phyloP scores from a whole-genome alignment of 2,329 filamentous ascomycete genomes.

The Colletotrichum scovillei region DNA sequence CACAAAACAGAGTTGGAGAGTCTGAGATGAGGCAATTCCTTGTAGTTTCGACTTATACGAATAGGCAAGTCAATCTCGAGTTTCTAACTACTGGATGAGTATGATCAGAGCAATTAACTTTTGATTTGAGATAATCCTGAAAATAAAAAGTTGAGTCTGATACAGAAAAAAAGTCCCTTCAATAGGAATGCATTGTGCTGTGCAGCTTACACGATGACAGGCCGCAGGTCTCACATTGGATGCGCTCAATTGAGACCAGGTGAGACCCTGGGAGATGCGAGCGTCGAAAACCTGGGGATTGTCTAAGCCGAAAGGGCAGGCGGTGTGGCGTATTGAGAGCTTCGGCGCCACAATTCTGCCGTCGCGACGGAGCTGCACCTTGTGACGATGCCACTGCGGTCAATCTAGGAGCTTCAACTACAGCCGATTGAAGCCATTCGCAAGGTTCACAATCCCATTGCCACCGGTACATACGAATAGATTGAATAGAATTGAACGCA shows the following conservation, averaged over 20 bases:
- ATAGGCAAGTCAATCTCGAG: background rate
- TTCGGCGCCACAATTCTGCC: slow-evolving; percentile 32
- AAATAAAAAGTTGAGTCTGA: background rate
- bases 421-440: background rate
- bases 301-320: background rate
- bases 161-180: background rate
- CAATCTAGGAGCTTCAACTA: background rate
- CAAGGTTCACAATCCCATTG: background rate
- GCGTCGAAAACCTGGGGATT: slow-evolving; percentile 16
- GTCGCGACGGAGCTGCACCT: slow-evolving; percentile 17
- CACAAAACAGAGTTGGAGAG: background rate
- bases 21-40: background rate
- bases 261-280: slow-evolving; percentile 1
- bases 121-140: background rate
- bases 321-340: background rate
- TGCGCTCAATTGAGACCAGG: background rate
- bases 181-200: background rate
- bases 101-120: background rate
- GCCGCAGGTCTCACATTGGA: background rate
- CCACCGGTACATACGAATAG: background rate
- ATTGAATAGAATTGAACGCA: background rate
- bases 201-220: background rate
- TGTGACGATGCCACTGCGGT: slow-evolving; percentile 15
- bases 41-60: background rate
- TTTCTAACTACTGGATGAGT: background rate